Conservation (phyloP, 495 filamentous ascomycete species). For the Chaetomium cochliodes region DNA sequence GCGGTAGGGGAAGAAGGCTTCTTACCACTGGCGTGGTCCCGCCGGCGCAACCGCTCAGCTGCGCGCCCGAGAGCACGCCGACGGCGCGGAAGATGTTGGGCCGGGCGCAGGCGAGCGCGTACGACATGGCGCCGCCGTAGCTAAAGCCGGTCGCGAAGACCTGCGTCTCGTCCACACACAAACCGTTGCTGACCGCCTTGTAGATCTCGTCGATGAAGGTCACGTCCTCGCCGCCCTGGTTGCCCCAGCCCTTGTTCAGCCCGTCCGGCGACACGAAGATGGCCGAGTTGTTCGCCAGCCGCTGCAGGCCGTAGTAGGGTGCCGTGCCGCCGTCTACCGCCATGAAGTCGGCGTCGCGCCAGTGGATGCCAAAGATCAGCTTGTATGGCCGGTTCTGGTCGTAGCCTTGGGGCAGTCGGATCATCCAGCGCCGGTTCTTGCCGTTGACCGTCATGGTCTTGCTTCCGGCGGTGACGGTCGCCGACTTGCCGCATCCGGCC, state of each 20-base stretch:
- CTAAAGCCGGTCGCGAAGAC: neutral
- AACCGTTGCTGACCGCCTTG: neutral
- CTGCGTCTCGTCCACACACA: neutral
- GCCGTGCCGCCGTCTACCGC: constrained; percentile 38
- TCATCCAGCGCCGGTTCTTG: constrained; percentile 35
- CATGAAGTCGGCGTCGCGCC: constrained; percentile 35
- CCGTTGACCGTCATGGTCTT: constrained; percentile 31
- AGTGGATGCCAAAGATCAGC: constrained; percentile 44
- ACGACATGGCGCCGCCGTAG: neutral
- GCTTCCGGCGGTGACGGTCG: constrained; percentile 35
- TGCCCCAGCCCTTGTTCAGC: neutral
- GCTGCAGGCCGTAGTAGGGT: constrained; percentile 25
- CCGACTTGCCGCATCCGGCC: constrained; percentile 42
- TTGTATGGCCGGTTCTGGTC: constrained; percentile 41
- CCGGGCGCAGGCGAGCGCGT: neutral
- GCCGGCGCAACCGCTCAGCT: neutral
- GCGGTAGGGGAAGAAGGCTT: too few species aligned
- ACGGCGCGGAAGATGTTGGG: neutral
- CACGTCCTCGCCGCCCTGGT: neutral
- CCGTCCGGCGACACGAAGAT: neutral
- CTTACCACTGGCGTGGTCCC: neutral
- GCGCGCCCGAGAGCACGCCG: neutral
- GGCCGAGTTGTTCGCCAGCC: neutral
- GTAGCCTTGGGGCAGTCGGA: constrained; percentile 43
- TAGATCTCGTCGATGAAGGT: neutral